Percentiles rank a stretch among this genome's conserved stretches.
Conservation (phyloP, 768 basidiomycete species). For the Auriculariales sp. region DNA sequence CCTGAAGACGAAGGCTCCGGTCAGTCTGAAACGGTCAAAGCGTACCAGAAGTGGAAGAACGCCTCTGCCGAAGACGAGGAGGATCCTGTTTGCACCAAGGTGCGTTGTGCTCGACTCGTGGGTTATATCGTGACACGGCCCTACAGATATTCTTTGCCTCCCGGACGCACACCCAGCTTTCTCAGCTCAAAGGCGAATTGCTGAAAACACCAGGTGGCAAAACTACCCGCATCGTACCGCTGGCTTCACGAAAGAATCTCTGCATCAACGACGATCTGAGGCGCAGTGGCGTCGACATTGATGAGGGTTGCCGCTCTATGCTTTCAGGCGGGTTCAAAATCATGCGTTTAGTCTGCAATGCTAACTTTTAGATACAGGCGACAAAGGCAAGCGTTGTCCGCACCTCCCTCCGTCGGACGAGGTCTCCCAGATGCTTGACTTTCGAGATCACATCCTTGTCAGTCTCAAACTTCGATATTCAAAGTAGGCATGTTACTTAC, state of each 20-base stretch:
- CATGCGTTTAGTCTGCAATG: not conserved
- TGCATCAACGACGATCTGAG: slow-evolving; percentile 81
- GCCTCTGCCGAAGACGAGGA: slow-evolving; percentile 10
- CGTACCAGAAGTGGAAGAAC: not conserved
- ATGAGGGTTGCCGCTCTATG: slow-evolving; percentile 78
- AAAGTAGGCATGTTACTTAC: not conserved
- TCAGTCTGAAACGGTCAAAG: not conserved
- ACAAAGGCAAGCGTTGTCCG: slow-evolving; percentile 55
- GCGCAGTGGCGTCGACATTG: slow-evolving; percentile 48
- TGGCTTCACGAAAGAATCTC: slow-evolving; percentile 81
- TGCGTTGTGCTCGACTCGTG: not conserved
- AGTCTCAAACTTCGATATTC: slow-evolving; percentile 10
- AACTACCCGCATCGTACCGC: slow-evolving; percentile 52
- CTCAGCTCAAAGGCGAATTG: slow-evolving; percentile 81
- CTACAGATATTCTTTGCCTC: slow-evolving; percentile 80
- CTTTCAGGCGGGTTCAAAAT: slow-evolving; percentile 38
- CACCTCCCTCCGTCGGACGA: slow-evolving; percentile 61
- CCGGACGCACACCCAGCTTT: slow-evolving; percentile 87
- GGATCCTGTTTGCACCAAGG: slow-evolving; percentile 47
- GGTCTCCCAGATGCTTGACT: slow-evolving; percentile 56
- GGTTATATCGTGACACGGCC: too few relatives aligned
- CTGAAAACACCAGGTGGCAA: slow-evolving; percentile 34
- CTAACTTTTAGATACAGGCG: slow-evolving; percentile 23
- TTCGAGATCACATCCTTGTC: slow-evolving; percentile 79
- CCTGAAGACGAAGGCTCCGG: slow-evolving; percentile 36